Percentiles rank a stretch among this genome's conserved stretches.
Conservation (phyloP, 192 early-diverging fungal genomes). For the Irineochytrium annulatum region DNA sequence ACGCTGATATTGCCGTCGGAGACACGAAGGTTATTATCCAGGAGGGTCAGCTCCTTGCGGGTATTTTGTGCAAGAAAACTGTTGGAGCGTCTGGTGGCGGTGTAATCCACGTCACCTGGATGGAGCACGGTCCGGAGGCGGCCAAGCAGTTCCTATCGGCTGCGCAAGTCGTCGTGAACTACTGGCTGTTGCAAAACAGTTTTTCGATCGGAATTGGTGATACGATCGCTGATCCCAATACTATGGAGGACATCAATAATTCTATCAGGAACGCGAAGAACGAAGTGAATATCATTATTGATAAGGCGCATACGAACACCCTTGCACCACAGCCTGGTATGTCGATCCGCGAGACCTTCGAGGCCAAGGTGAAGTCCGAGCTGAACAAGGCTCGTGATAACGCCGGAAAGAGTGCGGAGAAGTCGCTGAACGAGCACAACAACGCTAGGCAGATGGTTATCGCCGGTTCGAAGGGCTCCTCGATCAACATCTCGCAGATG, state of each 20-base stretch:
- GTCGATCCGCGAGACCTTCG: constrained; percentile 89
- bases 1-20: constrained; percentile 69
- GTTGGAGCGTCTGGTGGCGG: constrained; percentile 83
- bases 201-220: constrained; percentile 98
- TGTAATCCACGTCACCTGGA: constrained; percentile 90
- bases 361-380: constrained; percentile 78
- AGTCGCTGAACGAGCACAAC: constrained; percentile 82
- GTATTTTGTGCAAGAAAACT: constrained; percentile 93
- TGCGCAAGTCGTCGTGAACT: constrained; percentile 87
- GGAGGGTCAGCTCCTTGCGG: constrained; percentile 87
- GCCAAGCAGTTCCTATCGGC: constrained; percentile 90
- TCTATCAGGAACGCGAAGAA: constrained; percentile 71
- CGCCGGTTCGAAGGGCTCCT: constrained; percentile 92
- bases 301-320: constrained; percentile 75
- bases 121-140: constrained; percentile 83
- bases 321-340: constrained; percentile 85
- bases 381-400: constrained; percentile 88
- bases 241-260: constrained; percentile 73
- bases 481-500: constrained; percentile 98
- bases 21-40: constrained; percentile 88
- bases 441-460: constrained; percentile 97
- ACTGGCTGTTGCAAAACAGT: constrained; percentile 90
- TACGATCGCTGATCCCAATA: constrained; percentile 82
- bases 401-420: constrained; percentile 80
- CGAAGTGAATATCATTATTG: constrained; percentile 77